Evolutionary conservation across 2,329 filamentous ascomycete species (phyloP).

Genomic region (Microcyclosporella mali): DNA sequence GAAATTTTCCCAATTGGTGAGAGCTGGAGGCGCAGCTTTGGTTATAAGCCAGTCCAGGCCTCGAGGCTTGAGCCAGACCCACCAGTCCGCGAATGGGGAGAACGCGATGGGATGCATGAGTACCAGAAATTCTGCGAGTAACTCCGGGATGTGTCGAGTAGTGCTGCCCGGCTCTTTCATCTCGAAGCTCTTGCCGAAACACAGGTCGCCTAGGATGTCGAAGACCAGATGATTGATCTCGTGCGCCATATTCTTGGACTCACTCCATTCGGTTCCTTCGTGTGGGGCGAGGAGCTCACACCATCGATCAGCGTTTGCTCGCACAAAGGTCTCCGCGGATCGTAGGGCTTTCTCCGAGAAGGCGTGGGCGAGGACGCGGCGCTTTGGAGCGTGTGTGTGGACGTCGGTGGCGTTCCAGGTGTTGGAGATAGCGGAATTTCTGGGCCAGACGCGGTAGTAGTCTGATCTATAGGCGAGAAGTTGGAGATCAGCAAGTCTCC

Average conservation of each 20-base stretch:
- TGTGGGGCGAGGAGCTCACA: slow-evolving; percentile 6
- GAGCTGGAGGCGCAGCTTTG: slow-evolving; percentile 35
- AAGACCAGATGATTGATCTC: slow-evolving; percentile 36
- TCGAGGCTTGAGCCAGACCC: slow-evolving; percentile 16
- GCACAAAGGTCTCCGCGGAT: slow-evolving; percentile 14
- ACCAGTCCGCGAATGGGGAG: slow-evolving; percentile 13
- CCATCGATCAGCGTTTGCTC: slow-evolving; percentile 16
- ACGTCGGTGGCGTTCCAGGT: slow-evolving; percentile 19
- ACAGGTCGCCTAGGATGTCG: slow-evolving; percentile 46
- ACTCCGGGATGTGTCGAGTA: slow-evolving; percentile 22
- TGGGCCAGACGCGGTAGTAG: slow-evolving; percentile 16
- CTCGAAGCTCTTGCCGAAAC: slow-evolving; percentile 35
- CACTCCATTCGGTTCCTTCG: neutral
- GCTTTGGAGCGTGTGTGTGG: slow-evolving; percentile 11
- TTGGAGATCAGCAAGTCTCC: no score
- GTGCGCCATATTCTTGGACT: slow-evolving; percentile 36
- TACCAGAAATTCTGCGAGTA: slow-evolving; percentile 12
- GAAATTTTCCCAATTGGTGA: slow-evolving; percentile 38
- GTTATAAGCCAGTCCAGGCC: slow-evolving; percentile 37
- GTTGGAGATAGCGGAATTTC: slow-evolving; percentile 9
- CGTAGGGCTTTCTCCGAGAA: slow-evolving; percentile 16
- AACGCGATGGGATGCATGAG: slow-evolving; percentile 9
- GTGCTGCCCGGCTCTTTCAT: slow-evolving; percentile 35
- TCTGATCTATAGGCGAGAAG: no score
- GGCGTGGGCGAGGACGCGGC: slow-evolving; percentile 14